Base-by-base conservation (phyloP, 1,284 basidiomycete genomes). In the Coniferiporia weirii region DNA sequence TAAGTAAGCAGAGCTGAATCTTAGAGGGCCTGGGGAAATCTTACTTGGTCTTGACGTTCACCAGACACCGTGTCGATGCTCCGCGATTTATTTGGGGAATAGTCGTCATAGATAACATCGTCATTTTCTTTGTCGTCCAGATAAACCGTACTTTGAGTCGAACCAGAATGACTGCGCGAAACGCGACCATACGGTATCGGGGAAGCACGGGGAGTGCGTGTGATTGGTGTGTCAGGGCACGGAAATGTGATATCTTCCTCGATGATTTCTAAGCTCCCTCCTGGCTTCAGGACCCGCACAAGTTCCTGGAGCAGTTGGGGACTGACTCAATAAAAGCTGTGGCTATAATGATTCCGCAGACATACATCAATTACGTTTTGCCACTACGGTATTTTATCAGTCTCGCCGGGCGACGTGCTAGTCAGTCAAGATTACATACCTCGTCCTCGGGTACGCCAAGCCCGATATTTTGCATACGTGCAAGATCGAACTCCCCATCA, bases 171-270 rank as follows among this genome's bases (percentile, higher is more conserved):
- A 35, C 40, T 46, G 32, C 52, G 51, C 10, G 56, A 51, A 34
- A 45, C 35, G n/a, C 56, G 22, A 7, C 44, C 45, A n/a, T 47
- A 44, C 1, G 53, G 20, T 15, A 47, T 54, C 46, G 56, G 56
- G 7, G 60, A 61, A 6, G 51, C 56, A 19, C 52, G 56, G 47
- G 62, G 69, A 49, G 69, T 69, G 13, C 68, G 66, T 36, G 68
- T 65, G 36, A 63, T 63, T 63, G 71, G 67, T n/a, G 71, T 49
- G 8, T 62, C 61, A 27, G 61, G 72, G 63, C 77, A 82, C 3
- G 87, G 87, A 65, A 90, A 90, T 48, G 87, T 76, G 13, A 84
- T 75, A 65, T 88, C 85, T 64, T 89, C 87, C 69, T 89, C 87
- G 40, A 87, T 77, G 6, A 88, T 74, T 86, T 89, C 87, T n/a